Conservation (phyloP, 352 stramenopile species). For the Pythium sukuiense region DNA sequence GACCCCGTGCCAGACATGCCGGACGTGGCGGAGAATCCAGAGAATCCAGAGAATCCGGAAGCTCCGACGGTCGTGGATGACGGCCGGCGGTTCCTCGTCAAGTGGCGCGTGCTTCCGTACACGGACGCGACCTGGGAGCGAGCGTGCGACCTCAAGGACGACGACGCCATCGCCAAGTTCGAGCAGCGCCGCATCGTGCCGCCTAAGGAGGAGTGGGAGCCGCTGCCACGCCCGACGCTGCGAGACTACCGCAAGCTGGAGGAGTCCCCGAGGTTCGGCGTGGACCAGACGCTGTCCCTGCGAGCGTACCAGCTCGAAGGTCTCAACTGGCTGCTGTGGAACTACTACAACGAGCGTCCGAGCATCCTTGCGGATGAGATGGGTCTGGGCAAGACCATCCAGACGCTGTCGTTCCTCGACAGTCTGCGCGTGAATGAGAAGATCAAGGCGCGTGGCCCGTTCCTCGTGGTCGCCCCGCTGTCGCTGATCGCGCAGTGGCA, state of each 20-base stretch:
- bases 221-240: conserved; percentile 62
- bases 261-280: conserved; percentile 68
- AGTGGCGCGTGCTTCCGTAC: conserved; percentile 87
- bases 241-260: conserved; percentile 89
- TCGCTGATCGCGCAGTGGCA: conserved; percentile 99
- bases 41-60: neutral
- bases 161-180: conserved; percentile 80
- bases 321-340: conserved; percentile 89
- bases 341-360: conserved; percentile 88
- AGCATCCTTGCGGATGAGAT: conserved; percentile 91
- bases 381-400: conserved; percentile 93
- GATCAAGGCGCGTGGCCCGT: conserved; percentile 92
- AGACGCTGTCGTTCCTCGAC: conserved; percentile 94
- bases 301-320: conserved; percentile 87
- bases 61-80: conserved; percentile 64
- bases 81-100: conserved; percentile 81
- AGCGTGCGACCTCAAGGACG: conserved; percentile 84
- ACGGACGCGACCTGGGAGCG: conserved; percentile 88
- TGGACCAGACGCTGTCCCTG: conserved; percentile 69
- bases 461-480: conserved; percentile 98
- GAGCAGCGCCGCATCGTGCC: conserved; percentile 54
- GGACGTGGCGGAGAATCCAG: neutral
- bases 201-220: conserved; percentile 58
- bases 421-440: conserved; percentile 90
- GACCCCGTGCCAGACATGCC: conserved; percentile 30